Conservation (phyloP, 2,329 filamentous ascomycete species). For the Verticillium klebahnii region DNA sequence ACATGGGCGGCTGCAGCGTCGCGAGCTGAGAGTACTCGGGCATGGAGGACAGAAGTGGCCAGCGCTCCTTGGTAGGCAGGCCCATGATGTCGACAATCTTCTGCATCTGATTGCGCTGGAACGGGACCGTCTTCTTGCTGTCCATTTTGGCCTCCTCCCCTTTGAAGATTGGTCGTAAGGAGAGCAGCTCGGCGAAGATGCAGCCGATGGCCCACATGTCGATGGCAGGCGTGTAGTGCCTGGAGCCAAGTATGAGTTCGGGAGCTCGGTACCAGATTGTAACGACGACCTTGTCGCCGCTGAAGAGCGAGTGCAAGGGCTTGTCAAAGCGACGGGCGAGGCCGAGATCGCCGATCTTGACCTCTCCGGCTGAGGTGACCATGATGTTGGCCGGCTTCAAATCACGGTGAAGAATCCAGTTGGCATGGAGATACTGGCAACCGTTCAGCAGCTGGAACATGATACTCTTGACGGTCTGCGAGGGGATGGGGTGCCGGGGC, state of each 20-base stretch:
- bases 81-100: slow-evolving; percentile 98
- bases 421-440: slow-evolving; percentile 88
- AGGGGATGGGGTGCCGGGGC: slow-evolving; percentile 81
- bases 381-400: slow-evolving; percentile 98
- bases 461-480: slow-evolving; percentile 85
- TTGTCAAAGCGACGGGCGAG: slow-evolving; percentile 92
- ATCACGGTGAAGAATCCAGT: slow-evolving; percentile 96
- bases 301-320: slow-evolving; percentile 84
- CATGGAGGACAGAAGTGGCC: slow-evolving; percentile 81
- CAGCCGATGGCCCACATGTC: slow-evolving; percentile 98
- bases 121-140: slow-evolving; percentile 93
- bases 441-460: slow-evolving; percentile 95
- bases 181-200: slow-evolving; percentile 92
- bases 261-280: slow-evolving; percentile 99
- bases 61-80: slow-evolving; percentile 79
- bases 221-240: slow-evolving; percentile 96
- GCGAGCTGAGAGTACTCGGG: slow-evolving; percentile 75
- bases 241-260: slow-evolving; percentile 82
- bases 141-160: slow-evolving; percentile 99
- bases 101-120: slow-evolving; percentile 97
- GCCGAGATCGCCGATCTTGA: slow-evolving; percentile 93
- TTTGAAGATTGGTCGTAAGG: slow-evolving; percentile 92
- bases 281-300: slow-evolving; percentile 95
- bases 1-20: slow-evolving; percentile 46
- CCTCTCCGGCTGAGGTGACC: slow-evolving; percentile 84